Conservation (phyloP, 2,329 filamentous ascomycete species). For the Emergomyces pasteurianus region DNA sequence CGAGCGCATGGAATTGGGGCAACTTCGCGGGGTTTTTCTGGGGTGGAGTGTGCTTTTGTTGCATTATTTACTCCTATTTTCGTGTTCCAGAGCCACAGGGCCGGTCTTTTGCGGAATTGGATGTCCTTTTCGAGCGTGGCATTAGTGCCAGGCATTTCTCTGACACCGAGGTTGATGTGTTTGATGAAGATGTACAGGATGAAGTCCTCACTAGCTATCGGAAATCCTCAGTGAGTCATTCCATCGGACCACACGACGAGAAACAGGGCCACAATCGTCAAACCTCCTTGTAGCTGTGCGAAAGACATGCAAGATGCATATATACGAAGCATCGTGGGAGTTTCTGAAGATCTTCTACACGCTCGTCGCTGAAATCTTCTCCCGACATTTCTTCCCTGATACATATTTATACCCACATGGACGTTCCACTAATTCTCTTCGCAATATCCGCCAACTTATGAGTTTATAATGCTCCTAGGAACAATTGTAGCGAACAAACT, state of each 20-base stretch:
- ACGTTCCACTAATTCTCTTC: neutral
- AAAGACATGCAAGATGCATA: neutral
- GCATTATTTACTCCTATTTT: slow-evolving; percentile 72
- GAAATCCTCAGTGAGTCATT: neutral
- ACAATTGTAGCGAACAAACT: neutral
- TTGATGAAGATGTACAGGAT: slow-evolving; percentile 8
- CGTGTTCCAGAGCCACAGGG: slow-evolving; percentile 68
- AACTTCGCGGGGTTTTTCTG: slow-evolving; percentile 86
- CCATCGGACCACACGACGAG: neutral
- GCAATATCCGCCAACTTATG: neutral
- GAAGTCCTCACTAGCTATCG: slow-evolving; percentile 8
- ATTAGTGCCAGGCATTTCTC: slow-evolving; percentile 61
- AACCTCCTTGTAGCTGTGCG: neutral
- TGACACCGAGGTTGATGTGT: slow-evolving; percentile 10
- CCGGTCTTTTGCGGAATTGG: slow-evolving; percentile 74
- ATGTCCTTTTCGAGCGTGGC: slow-evolving; percentile 66
- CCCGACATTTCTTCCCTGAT: neutral
- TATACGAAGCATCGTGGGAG: neutral
- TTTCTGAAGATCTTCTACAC: neutral
- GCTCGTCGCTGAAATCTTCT: neutral
- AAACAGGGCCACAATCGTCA: neutral
- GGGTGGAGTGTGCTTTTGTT: slow-evolving; percentile 67
- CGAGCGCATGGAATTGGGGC: slow-evolving; percentile 72
- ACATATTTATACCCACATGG: neutral
- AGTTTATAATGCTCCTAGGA: neutral